Base-by-base conservation (phyloP, 2,329 filamentous ascomycete species). In the Diaporthe australafricana region DNA sequence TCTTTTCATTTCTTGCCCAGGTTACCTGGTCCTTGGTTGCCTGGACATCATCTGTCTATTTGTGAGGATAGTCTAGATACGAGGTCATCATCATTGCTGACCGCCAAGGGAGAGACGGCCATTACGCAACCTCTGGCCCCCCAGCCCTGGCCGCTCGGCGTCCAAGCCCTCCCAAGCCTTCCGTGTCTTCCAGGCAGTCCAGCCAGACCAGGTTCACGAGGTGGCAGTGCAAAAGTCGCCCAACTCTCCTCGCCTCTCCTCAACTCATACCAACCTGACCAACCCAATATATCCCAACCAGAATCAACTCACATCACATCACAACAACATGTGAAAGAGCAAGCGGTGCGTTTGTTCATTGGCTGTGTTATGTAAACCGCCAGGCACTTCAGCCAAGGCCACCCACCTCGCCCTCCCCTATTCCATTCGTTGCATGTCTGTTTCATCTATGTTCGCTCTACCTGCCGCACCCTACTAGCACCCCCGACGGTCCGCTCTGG, bases 361-460 rank as follows among this genome's bases (percentile, higher is more conserved):
- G 57, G 42, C 30, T 50, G 60, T 38, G 32, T 65, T 65, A 38
- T 35, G 27, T 65, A 50, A 30, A 38, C 30, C 45, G 20, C n/a
- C 60, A 50, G 60, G 60, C 42, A 65, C 50, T 50, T 65, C 60
- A 48, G 45, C 60, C 60, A 65, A 65, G 60, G 30, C 45, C 45
- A 16, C 25, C 30, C 8, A 38, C 48, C 20, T 65, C n/a, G 60
- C 22, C 45, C 30, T 50, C 45, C 30, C 60, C 45, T 50, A 17
- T 27, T 45, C 60, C 60, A 65, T 65, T 50, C 60, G 60, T 65
- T 65, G 60, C 60, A 65, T 65, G 30, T 65, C 30, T 65, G 60
- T 65, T 65, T 65, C 60, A 65, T 65, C 60, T 50, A 38, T 65
- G 60, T 65, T 65, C 60, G 60, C 60, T 27, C 30, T 65, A 42